These are phyloP conservation scores for Russula griseocarnosa DNA, from an alignment of 768 basidiomycete genomes.

Conservation along the genomic window DNA sequence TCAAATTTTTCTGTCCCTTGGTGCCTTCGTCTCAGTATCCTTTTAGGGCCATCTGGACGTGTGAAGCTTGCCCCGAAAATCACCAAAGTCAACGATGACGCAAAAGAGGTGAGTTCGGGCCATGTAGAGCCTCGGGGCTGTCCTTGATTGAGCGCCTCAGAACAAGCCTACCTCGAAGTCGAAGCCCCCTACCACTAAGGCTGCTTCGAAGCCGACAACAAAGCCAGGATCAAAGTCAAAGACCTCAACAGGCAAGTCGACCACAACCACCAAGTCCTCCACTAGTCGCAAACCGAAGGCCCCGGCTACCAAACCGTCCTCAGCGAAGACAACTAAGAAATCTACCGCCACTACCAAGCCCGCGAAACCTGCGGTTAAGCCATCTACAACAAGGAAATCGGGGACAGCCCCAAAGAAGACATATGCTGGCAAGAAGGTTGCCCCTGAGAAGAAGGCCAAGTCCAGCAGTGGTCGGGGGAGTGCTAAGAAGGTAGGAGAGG, in stretches of 20 bases:
- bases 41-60: constrained; percentile 45
- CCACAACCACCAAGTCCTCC: constrained; percentile 34
- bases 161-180: constrained; percentile 41
- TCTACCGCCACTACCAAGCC: constrained; percentile 16
- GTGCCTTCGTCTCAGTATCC: constrained; percentile 10
- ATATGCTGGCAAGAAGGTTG: constrained; percentile 24
- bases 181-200: constrained; percentile 33
- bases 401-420: constrained; percentile 30
- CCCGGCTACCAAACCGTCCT: constrained; percentile 25
- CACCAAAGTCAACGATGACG: constrained; percentile 43
- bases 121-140: constrained; percentile 24
- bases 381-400: constrained; percentile 33
- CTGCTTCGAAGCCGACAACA: constrained; percentile 32
- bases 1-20: constrained; percentile 15
- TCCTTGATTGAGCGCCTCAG: constrained; percentile 29
- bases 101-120: constrained; percentile 52
- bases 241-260: constrained; percentile 32
- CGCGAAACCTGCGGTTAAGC: constrained; percentile 15
- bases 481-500: constrained; percentile 56
- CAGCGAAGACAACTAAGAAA: constrained; percentile 24
- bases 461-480: constrained; percentile 40
- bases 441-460: constrained; percentile 26
- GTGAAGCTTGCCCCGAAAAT: constrained; percentile 69
- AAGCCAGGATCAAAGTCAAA: constrained; percentile 35
- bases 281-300: constrained; percentile 32